These are phyloP conservation scores for Thalassiosira hispida DNA, from an alignment of 352 stramenopile genomes.

Conservation along the genomic window DNA sequence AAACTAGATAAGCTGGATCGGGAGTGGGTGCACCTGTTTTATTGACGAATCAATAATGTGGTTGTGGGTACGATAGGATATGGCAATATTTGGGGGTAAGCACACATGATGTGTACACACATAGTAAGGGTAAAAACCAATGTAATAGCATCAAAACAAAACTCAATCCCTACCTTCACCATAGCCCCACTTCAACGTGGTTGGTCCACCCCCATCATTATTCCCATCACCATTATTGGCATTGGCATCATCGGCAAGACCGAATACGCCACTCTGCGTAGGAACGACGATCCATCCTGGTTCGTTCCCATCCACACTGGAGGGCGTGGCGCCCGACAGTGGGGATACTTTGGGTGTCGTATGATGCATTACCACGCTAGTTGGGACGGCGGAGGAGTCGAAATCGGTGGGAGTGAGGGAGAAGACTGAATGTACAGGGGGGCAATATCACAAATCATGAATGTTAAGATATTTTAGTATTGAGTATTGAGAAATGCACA, in stretches of 20 bases:
- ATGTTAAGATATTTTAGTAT: no score
- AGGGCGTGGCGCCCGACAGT: background rate
- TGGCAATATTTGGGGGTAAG: no score
- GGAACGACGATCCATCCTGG: constrained; percentile 42
- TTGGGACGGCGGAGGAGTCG: constrained; percentile 15
- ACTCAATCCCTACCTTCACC: background rate
- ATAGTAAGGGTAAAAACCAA: no score
- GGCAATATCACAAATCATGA: background rate
- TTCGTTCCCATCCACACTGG: constrained; percentile 19
- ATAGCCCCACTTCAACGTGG: constrained; percentile 3
- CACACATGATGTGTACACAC: no score
- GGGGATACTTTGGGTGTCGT: constrained; percentile 42
- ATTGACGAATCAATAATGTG: background rate
- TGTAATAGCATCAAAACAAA: background rate
- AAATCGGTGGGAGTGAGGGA: constrained; percentile 26
- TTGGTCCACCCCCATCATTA: background rate
- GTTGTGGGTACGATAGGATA: background rate
- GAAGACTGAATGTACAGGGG: constrained; percentile 7
- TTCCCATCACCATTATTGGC: background rate
- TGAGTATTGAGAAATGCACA: background rate
- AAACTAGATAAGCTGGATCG: constrained; percentile 15
- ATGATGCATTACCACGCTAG: constrained; percentile 37
- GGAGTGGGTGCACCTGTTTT: constrained; percentile 20
- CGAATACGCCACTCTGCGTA: background rate
- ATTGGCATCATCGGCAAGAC: background rate